A percentile compares a stretch with the other conserved stretches of the same genome.
Conservation (phyloP, 176 grass and related monocot genomes). For the Oryza glumipatula region DNA sequence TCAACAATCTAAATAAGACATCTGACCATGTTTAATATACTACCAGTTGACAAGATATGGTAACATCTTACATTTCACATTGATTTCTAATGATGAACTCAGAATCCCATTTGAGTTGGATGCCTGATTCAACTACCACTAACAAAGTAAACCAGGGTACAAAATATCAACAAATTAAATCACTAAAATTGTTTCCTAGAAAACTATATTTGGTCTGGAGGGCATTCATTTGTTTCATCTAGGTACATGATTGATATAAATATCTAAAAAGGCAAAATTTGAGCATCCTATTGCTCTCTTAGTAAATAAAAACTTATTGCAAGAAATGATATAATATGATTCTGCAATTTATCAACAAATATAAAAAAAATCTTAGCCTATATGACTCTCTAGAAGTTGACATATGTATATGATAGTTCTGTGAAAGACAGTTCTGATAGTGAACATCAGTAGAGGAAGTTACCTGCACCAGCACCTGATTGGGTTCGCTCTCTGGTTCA, state of each 20-base stretch:
- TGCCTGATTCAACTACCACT: neutral
- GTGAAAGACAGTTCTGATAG: neutral
- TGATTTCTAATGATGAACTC: neutral
- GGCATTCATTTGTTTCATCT: neutral
- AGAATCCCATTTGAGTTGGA: neutral
- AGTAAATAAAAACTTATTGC: neutral
- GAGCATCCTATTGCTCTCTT: neutral
- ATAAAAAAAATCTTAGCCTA: neutral
- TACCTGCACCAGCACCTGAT: constrained; percentile 65
- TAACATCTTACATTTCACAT: neutral
- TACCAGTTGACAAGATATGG: neutral
- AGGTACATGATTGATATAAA: neutral
- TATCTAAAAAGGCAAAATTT: neutral
- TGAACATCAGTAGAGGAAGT: neutral
- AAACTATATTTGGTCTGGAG: neutral
- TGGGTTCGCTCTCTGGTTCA: constrained; percentile 63
- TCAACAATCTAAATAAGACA: neutral
- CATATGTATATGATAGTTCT: neutral
- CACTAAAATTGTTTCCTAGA: neutral
- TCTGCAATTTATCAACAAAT: constrained; percentile 7
- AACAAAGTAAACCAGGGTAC: constrained; percentile 2
- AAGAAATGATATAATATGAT: constrained; percentile 1
- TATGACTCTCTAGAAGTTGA: neutral
- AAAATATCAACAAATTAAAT: neutral
- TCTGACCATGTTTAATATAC: neutral